Conservation (phyloP, 1,284 basidiomycete species). For the Cryptococcus maquisensis region DNA sequence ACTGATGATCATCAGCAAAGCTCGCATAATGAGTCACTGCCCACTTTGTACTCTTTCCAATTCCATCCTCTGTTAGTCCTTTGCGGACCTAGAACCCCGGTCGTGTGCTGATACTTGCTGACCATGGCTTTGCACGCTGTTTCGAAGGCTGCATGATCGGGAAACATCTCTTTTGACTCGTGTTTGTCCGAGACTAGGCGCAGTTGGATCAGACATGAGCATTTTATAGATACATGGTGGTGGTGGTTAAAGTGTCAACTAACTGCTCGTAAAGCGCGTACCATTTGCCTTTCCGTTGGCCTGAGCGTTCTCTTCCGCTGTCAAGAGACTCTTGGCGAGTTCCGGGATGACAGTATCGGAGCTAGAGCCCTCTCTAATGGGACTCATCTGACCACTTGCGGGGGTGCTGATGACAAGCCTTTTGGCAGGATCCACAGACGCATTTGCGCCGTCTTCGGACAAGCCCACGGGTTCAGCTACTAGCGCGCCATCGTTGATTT, state of each 20-base stretch:
- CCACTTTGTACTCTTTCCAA: conserved; percentile 21
- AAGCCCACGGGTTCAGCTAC: conserved; percentile 30
- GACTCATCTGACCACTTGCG: not conserved
- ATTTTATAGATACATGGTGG: not conserved
- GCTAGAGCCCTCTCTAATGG: not conserved
- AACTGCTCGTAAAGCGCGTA: conserved; percentile 3
- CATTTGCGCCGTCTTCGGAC: not conserved
- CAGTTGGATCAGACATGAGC: not conserved
- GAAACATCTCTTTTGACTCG: not conserved
- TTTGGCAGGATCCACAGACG: conserved; percentile 1
- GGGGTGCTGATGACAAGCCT: conserved; percentile 5
- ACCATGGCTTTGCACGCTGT: conserved; percentile 9
- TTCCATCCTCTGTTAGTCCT: conserved; percentile 29
- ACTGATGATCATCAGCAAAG: conserved; percentile 1
- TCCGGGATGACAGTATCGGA: not conserved
- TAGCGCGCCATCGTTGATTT: conserved; percentile 28
- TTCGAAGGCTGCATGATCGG: conserved; percentile 4
- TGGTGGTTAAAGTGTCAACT: conserved; percentile 4
- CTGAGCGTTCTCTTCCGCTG: conserved; percentile 3
- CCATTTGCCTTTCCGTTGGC: conserved; percentile 4
- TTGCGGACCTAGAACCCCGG: conserved; percentile 7
- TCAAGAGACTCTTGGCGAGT: not conserved
- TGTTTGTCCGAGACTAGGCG: not conserved
- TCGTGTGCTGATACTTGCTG: conserved; percentile 1
- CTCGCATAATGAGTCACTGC: not conserved